These are phyloP conservation scores for Suhomyces bolitotheri DNA, from an alignment of 1,139 yeast genomes.

Conservation along the genomic window DNA sequence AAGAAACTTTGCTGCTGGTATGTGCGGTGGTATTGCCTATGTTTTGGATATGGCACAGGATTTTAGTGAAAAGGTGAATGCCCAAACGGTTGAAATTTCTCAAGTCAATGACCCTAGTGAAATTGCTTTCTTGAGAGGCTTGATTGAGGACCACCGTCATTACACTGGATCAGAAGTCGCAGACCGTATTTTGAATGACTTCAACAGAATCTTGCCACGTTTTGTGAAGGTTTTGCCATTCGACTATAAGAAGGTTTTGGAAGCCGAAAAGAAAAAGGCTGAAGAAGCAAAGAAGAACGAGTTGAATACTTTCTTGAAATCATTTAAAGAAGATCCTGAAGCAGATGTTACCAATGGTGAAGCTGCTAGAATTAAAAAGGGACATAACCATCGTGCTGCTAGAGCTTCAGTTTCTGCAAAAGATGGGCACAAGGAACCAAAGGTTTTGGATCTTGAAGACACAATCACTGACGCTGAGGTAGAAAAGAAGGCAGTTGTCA, in stretches of 20 bases:
- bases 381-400: constrained; percentile 43
- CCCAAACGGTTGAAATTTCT: constrained; percentile 78
- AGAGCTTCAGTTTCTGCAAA: constrained; percentile 27
- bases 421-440: constrained; percentile 65
- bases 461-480: constrained; percentile 68
- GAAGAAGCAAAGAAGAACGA: constrained; percentile 69
- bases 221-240: constrained; percentile 92
- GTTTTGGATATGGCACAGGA: constrained; percentile 95
- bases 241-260: constrained; percentile 89
- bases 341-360: constrained; percentile 91
- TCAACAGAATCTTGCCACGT: constrained; percentile 83
- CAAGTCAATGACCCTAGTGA: constrained; percentile 83
- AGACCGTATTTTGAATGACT: constrained; percentile 75
- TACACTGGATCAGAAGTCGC: constrained; percentile 94
- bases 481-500: constrained; percentile 62
- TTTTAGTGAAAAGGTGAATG: constrained; percentile 76
- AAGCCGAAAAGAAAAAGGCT: constrained; percentile 67
- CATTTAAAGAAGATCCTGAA: constrained; percentile 77
- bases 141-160: constrained; percentile 93
- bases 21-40: constrained; percentile 99
- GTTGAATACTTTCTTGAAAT: constrained; percentile 56
- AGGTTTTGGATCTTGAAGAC: constrained; percentile 87
- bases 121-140: constrained; percentile 89
- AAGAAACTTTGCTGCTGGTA: constrained; percentile 97
- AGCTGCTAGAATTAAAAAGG: constrained; percentile 52